A percentile compares a stretch with the other conserved stretches of the same genome.
These are phyloP conservation scores for Achaetomiella virescens DNA, from an alignment of 495 filamentous ascomycete species.

Conservation along the genomic window DNA sequence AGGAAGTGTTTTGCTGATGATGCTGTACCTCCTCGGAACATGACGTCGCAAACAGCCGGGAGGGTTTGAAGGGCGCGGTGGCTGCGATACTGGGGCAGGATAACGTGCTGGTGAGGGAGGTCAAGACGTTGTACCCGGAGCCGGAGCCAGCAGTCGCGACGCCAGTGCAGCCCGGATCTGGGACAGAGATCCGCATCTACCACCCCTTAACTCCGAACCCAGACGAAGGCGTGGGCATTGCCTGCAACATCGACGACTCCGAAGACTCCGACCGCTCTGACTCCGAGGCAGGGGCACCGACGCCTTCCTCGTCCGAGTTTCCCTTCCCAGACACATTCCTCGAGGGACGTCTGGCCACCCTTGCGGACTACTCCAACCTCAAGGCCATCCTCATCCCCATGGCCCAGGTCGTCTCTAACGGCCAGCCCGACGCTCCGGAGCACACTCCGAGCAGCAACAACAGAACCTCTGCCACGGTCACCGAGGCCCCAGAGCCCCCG, in stretches of 20 bases:
- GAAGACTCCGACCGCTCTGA: slow-evolving; percentile 6
- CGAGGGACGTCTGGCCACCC: background rate
- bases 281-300: background rate
- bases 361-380: background rate
- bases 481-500: background rate
- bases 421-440: too few relatives aligned
- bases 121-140: background rate
- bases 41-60: background rate
- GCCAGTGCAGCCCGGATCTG: too few relatives aligned
- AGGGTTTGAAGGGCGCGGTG: background rate
- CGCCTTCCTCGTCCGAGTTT: background rate
- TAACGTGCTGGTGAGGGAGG: background rate
- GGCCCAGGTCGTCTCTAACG: background rate
- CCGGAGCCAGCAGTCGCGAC: background rate
- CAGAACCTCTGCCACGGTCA: background rate
- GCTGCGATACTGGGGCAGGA: background rate
- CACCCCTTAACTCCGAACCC: background rate
- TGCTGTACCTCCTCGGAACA: background rate
- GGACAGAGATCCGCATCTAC: background rate
- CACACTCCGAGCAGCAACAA: too few relatives aligned
- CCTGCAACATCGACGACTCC: background rate
- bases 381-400: background rate
- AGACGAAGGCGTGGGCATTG: background rate
- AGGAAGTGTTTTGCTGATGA: background rate
- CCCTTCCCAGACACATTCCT: background rate